These are phyloP conservation scores for Ophiognomonia clavigignenti-juglandacearum DNA, from an alignment of 2,329 filamentous ascomycete genomes.

Conservation along the genomic window DNA sequence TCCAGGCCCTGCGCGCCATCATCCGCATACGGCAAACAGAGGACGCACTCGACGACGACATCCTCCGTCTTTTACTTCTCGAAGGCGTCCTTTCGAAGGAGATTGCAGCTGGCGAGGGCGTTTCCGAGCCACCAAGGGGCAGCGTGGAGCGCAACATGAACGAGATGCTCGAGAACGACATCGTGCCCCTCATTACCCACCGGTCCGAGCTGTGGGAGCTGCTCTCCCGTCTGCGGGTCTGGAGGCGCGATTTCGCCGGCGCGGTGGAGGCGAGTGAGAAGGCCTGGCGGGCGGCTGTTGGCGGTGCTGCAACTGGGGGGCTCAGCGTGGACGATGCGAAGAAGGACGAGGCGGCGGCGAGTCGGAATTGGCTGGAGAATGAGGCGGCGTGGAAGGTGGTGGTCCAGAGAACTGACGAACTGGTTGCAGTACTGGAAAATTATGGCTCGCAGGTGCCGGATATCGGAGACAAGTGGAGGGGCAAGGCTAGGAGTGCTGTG, in stretches of 20 bases:
- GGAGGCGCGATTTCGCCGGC: slow-evolving; percentile 63
- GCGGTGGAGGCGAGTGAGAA: slow-evolving; percentile 84
- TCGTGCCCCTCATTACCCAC: slow-evolving; percentile 80
- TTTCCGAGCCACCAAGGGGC: slow-evolving; percentile 47
- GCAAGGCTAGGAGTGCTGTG: slow-evolving; percentile 81
- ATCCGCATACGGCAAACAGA: slow-evolving; percentile 76
- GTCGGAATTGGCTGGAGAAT: slow-evolving; percentile 53
- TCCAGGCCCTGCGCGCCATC: slow-evolving; percentile 69
- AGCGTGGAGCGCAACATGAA: slow-evolving; percentile 59
- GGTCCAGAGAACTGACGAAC: slow-evolving; percentile 71
- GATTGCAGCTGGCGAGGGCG: slow-evolving; percentile 24
- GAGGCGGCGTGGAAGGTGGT: slow-evolving; percentile 65
- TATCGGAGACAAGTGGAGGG: slow-evolving; percentile 78
- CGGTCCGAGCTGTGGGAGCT: slow-evolving; percentile 74
- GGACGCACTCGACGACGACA: slow-evolving; percentile 67
- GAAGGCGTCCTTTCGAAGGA: slow-evolving; percentile 56
- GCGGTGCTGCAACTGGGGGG: slow-evolving; percentile 41
- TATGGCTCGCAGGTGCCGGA: slow-evolving; percentile 61
- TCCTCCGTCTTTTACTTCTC: slow-evolving; percentile 67
- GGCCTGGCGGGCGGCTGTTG: slow-evolving; percentile 72
- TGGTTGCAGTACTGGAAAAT: slow-evolving; percentile 80
- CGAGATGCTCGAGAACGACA: slow-evolving; percentile 65
- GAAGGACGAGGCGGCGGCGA: slow-evolving; percentile 19
- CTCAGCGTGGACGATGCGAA: slow-evolving; percentile 20
- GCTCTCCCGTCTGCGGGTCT: slow-evolving; percentile 66